Evolutionary conservation across 2,329 filamentous ascomycete genomes (phyloP).

Genomic region (Cladophialophora psammophila): DNA sequence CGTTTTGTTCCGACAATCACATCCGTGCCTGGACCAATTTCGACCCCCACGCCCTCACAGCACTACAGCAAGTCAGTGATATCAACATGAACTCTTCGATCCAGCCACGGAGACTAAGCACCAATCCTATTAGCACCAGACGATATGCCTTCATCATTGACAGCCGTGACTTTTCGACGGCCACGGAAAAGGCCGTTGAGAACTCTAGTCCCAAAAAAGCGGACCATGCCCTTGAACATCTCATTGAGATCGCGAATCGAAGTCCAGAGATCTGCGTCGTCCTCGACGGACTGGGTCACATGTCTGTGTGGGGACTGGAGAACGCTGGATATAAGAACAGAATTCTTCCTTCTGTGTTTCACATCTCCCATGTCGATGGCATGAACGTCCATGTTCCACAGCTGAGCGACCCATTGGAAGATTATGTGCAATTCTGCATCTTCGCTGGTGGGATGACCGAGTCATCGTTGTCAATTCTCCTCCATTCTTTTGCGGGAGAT

Average conservation of each 20-base stretch:
- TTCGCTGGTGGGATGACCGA: constrained; percentile 71
- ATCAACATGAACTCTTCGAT: constrained; percentile 79
- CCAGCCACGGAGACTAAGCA: constrained; percentile 59
- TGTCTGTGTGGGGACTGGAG: constrained; percentile 93
- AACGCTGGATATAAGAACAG: constrained; percentile 77
- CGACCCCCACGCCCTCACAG: constrained; percentile 73
- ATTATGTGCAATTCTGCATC: constrained; percentile 73
- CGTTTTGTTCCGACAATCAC: constrained; percentile 79
- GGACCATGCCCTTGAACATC: constrained; percentile 78
- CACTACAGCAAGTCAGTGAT: constrained; percentile 79
- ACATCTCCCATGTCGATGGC: constrained; percentile 78
- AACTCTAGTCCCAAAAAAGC: constrained; percentile 65
- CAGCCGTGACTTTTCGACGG: constrained; percentile 77
- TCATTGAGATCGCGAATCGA: constrained; percentile 84
- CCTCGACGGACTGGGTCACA: constrained; percentile 80
- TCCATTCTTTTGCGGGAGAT: constrained; percentile 85
- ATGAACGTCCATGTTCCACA: constrained; percentile 53
- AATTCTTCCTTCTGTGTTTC: constrained; percentile 76
- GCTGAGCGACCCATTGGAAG: constrained; percentile 45
- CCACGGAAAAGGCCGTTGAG: constrained; percentile 78
- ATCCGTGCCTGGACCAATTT: constrained; percentile 84
- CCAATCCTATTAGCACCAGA: constrained; percentile 51
- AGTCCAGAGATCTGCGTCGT: constrained; percentile 87
- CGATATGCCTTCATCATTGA: constrained; percentile 84
- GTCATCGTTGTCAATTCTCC: constrained; percentile 73